These are phyloP conservation scores for Hirsutella thompsonii DNA, from an alignment of 2,329 filamentous ascomycete species.

Conservation along the genomic window DNA sequence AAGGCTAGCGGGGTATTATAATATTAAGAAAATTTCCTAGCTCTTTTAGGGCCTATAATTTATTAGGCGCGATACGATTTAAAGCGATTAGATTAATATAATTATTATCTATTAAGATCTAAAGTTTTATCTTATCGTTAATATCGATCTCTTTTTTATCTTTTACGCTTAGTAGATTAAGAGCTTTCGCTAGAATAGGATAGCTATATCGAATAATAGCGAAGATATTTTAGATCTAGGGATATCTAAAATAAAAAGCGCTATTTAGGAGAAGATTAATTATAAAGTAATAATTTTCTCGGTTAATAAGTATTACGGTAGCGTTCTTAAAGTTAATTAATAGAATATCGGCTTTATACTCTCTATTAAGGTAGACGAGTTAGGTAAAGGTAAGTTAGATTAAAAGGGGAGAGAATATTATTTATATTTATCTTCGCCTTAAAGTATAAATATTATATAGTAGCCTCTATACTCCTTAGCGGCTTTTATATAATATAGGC, in stretches of 20 bases:
- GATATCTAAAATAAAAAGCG: background rate
- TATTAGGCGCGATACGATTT: background rate
- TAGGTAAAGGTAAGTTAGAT: no score
- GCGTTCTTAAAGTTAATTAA: background rate
- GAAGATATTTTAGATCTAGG: background rate
- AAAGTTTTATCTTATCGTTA: background rate
- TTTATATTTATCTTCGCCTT: background rate
- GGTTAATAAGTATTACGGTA: background rate
- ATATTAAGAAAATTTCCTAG: background rate
- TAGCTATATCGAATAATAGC: background rate
- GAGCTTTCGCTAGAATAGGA: background rate
- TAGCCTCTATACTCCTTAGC: no score
- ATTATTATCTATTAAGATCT: background rate
- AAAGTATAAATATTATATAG: no score
- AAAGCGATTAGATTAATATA: background rate
- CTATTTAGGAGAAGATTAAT: background rate
- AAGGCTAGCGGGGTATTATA: background rate
- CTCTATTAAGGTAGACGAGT: no score
- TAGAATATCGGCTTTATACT: background rate
- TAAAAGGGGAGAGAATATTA: background rate
- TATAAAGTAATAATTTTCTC: background rate
- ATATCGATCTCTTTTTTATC: background rate
- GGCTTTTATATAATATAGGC: no score
- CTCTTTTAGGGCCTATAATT: background rate
- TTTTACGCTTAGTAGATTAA: background rate